phyloP scores from a whole-genome alignment of 2,329 filamentous ascomycete species.

The Colletotrichum navitas region DNA sequence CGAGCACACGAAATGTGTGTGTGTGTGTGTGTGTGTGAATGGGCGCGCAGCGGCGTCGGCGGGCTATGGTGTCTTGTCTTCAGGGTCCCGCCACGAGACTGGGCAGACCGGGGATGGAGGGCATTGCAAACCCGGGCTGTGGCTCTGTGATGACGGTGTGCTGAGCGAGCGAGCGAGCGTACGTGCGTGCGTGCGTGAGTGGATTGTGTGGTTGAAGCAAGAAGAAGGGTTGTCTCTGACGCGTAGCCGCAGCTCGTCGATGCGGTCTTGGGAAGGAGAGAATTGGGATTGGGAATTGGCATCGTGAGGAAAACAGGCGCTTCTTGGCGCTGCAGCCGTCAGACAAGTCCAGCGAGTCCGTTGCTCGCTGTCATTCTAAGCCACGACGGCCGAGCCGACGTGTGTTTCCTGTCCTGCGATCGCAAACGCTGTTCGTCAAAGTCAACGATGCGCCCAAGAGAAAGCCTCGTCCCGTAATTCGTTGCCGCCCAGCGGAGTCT shows the following conservation, averaged over 20 bases:
- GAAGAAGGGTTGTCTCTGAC: background rate
- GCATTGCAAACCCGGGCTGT: background rate
- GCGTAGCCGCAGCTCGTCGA: slow-evolving; percentile 3
- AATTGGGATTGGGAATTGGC: background rate
- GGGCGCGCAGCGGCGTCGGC: background rate
- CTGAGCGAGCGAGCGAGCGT: background rate
- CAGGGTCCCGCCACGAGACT: background rate
- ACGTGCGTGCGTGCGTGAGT: background rate
- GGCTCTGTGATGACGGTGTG: slow-evolving; percentile 4
- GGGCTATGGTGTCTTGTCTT: background rate
- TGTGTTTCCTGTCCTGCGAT: background rate
- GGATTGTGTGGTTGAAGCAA: background rate
- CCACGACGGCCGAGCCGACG: background rate
- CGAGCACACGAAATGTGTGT: background rate
- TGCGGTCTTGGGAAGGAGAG: background rate
- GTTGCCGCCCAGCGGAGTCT: background rate
- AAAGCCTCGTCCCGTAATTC: background rate
- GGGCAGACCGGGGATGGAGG: background rate
- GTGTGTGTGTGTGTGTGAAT: too few species aligned
- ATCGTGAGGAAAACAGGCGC: background rate
- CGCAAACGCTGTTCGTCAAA: background rate
- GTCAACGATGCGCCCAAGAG: background rate
- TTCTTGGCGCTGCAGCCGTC: slow-evolving; percentile 5
- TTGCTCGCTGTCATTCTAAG: background rate
- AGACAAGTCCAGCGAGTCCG: background rate